Base-by-base conservation (phyloP, 2,329 filamentous ascomycete genomes). In the Fusarium lyarnte region DNA sequence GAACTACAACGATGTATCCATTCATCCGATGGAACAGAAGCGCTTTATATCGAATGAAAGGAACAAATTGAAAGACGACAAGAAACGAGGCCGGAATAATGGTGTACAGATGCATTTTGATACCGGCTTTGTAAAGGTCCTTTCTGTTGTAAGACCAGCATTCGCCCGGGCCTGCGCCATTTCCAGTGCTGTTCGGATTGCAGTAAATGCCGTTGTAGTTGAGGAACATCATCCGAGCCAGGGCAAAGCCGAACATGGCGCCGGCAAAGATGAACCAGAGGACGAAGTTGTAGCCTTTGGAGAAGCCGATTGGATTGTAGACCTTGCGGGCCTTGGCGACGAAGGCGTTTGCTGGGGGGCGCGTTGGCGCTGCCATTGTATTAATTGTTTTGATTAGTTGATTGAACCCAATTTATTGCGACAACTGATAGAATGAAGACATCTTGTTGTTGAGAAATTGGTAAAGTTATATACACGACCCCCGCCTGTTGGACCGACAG, bases 21-120 rank as follows among this genome's bases (percentile, higher is more conserved):
- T 87, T 89, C 63, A 92, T 83, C 0, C 90, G 86, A 74, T 92
- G 90, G n/a, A 91, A 77, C 2, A 87, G 62, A 0, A 89, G 79
- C 43, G 79, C 75, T 61, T 84, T 86, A 68, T 88, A 83, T 4
- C 85, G 80, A 23, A 87, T 79, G 5, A 78, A 68, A 2, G 86
- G 86, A 1, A 85, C 74, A 53, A 88, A 88, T 75, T 88, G 86
- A 19, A 85, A 78, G 39, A 82, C 79, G 6, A 81, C 81, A 1
- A 88, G 80, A 1, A 87, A 61, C 1, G 77, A 78, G 1, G 81
- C 85, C 0, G 85, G 85, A 1, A 88, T 74, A 11, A 87, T 81
- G 13, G 78, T 73, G 6, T 74, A 80, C 1, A 88, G 76, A 58
- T 88, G 86, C 4, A 87, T 60, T 17, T 83, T 80, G 25, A 88